Evolutionary conservation across 805 yeast species (phyloP).

Genomic region (Starmera amethionina): DNA sequence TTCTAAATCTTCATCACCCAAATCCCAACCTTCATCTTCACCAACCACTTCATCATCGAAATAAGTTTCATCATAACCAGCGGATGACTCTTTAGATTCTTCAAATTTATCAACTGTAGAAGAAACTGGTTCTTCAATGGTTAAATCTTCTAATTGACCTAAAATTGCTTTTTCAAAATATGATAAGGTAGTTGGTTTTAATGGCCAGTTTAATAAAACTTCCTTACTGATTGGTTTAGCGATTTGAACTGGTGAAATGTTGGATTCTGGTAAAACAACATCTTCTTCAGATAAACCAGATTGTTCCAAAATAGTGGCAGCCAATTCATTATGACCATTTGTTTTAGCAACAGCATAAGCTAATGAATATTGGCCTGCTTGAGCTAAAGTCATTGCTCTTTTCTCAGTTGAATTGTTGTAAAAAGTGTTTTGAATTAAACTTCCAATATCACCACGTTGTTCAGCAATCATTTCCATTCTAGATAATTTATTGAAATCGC

Average conservation of each 20-base stretch:
- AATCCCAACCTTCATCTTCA: slow-evolving; percentile 73
- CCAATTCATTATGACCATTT: slow-evolving; percentile 69
- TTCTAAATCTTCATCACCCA: slow-evolving; percentile 71
- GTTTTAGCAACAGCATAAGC: slow-evolving; percentile 91
- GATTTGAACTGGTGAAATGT: slow-evolving; percentile 24
- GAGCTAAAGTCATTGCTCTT: slow-evolving; percentile 63
- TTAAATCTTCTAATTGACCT: slow-evolving; percentile 64
- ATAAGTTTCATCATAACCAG: slow-evolving; percentile 26
- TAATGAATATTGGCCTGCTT: slow-evolving; percentile 75
- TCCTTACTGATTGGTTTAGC: slow-evolving; percentile 39
- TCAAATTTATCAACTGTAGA: slow-evolving; percentile 9
- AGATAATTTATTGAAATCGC: slow-evolving; percentile 62
- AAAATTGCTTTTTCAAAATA: slow-evolving; percentile 78
- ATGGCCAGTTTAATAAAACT: slow-evolving; percentile 66
- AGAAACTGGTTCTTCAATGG: slow-evolving; percentile 29
- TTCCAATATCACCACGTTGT: slow-evolving; percentile 69
- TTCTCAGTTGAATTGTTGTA: slow-evolving; percentile 67
- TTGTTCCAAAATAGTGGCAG: slow-evolving; percentile 59
- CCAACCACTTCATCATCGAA: slow-evolving; percentile 36
- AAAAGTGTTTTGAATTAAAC: slow-evolving; percentile 75
- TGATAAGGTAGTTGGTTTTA: slow-evolving; percentile 59
- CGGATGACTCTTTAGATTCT: slow-evolving; percentile 13
- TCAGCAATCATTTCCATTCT: slow-evolving; percentile 90
- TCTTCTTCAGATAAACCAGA: slow-evolving; percentile 58
- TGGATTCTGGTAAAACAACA: slow-evolving; percentile 48